Evolutionary conservation across 768 basidiomycete genomes (phyloP).

Genomic region (Russula olivacea): DNA sequence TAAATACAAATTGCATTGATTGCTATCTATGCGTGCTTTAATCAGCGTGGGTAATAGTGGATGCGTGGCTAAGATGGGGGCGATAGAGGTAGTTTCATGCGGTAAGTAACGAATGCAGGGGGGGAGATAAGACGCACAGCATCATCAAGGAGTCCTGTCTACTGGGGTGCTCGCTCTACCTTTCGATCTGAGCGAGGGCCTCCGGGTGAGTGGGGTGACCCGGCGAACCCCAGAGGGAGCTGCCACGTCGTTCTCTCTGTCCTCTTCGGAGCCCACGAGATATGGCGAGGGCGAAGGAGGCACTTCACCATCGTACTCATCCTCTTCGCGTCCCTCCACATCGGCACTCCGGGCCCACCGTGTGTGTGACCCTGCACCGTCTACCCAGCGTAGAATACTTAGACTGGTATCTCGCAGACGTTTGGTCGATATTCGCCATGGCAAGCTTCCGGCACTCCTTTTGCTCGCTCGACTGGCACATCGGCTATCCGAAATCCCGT

Average conservation of each 20-base stretch:
- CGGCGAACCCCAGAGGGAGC: constrained; percentile 35
- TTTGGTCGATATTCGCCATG: constrained; percentile 55
- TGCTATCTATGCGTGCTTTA: constrained; percentile 5
- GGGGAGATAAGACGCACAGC: constrained; percentile 4
- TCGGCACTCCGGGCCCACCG: constrained; percentile 51
- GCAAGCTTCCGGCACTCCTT: constrained; percentile 38
- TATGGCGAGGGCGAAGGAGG: constrained; percentile 27
- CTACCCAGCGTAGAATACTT: constrained; percentile 62
- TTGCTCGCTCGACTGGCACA: constrained; percentile 37
- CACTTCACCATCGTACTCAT: constrained; percentile 33
- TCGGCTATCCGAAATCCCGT: constrained; percentile 30
- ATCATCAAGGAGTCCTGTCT: background rate
- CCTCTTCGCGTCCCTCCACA: constrained; percentile 35
- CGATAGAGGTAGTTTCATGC: background rate
- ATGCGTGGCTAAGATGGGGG: background rate
- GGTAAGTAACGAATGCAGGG: constrained; percentile 2
- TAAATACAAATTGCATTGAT: constrained; percentile 5
- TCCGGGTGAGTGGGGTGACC: constrained; percentile 59
- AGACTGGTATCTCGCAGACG: constrained; percentile 57
- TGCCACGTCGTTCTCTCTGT: constrained; percentile 30
- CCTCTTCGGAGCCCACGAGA: constrained; percentile 31
- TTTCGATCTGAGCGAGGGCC: constrained; percentile 43
- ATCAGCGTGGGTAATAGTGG: constrained; percentile 10
- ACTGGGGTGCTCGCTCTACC: constrained; percentile 7
- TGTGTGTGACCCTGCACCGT: constrained; percentile 53